Conservation (phyloP, 179 eudicot species). For the Silene coronaria region DNA sequence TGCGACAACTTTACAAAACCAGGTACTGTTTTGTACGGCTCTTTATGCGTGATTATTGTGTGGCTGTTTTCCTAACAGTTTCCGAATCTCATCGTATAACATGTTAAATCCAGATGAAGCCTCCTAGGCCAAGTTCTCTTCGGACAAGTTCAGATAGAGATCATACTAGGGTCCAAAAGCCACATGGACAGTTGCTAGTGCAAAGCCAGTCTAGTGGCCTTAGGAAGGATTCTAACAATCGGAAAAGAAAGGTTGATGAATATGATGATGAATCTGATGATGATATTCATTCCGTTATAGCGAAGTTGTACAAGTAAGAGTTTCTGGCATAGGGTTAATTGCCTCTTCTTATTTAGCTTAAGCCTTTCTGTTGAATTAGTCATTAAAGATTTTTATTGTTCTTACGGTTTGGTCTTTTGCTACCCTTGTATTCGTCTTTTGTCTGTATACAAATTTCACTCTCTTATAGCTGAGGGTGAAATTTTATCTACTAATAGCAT, state of each 20-base stretch:
- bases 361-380: too few species aligned
- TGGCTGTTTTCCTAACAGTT: neutral
- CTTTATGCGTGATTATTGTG: neutral
- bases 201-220: conserved; percentile 19
- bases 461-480: too few species aligned
- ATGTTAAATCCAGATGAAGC: conserved; percentile 33
- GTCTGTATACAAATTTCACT: too few species aligned
- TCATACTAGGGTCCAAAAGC: conserved; percentile 36
- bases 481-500: too few species aligned
- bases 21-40: conserved; percentile 31
- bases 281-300: conserved; percentile 34
- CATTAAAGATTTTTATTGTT: too few species aligned
- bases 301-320: conserved; percentile 49
- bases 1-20: conserved; percentile 34
- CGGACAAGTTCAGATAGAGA: conserved; percentile 33
- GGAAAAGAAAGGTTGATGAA: conserved; percentile 29
- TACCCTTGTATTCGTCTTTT: neutral
- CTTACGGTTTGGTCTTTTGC: too few species aligned
- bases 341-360: too few species aligned
- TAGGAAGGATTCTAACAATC: conserved; percentile 12
- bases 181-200: conserved; percentile 21
- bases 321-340: neutral
- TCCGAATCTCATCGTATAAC: neutral
- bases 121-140: conserved; percentile 34
- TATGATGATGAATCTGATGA: conserved; percentile 34